Conservation (phyloP, 2,329 filamentous ascomycete species). For the Coleophoma eucalyptorum region DNA sequence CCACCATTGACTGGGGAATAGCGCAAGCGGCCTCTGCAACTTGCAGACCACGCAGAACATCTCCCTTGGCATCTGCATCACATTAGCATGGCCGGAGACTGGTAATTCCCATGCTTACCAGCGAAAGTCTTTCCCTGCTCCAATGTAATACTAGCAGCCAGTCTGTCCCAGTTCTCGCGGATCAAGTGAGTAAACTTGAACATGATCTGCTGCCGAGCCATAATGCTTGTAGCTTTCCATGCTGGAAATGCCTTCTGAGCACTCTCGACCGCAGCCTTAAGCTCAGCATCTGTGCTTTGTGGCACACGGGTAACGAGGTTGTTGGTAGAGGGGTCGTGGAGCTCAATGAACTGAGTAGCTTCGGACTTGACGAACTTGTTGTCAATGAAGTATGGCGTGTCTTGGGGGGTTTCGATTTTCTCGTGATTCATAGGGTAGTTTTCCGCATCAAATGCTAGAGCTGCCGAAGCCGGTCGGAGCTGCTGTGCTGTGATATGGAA, state of each 20-base stretch:
- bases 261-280: conserved; percentile 70
- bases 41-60: conserved; percentile 78
- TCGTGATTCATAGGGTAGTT: conserved; percentile 71
- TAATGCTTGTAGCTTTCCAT: conserved; percentile 70
- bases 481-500: conserved; percentile 55
- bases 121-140: conserved; percentile 89
- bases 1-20: conserved; percentile 77
- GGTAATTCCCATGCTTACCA: conserved; percentile 12
- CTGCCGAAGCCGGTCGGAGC: conserved; percentile 44
- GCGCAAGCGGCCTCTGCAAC: conserved; percentile 80
- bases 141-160: conserved; percentile 80
- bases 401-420: conserved; percentile 59
- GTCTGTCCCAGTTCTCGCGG: conserved; percentile 78
- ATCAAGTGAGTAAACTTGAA: conserved; percentile 81
- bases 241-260: conserved; percentile 71
- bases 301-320: conserved; percentile 80
- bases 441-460: conserved; percentile 51
- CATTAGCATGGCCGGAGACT: conserved; percentile 1
- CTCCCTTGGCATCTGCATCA: conserved; percentile 64
- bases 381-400: conserved; percentile 80
- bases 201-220: conserved; percentile 79
- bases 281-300: conserved; percentile 74
- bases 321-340: conserved; percentile 82
- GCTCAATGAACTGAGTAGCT: conserved; percentile 70
- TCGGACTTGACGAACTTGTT: conserved; percentile 71